These are phyloP conservation scores for Penicillium sp. DNA, from an alignment of 2,329 filamentous ascomycete genomes.

Conservation along the genomic window DNA sequence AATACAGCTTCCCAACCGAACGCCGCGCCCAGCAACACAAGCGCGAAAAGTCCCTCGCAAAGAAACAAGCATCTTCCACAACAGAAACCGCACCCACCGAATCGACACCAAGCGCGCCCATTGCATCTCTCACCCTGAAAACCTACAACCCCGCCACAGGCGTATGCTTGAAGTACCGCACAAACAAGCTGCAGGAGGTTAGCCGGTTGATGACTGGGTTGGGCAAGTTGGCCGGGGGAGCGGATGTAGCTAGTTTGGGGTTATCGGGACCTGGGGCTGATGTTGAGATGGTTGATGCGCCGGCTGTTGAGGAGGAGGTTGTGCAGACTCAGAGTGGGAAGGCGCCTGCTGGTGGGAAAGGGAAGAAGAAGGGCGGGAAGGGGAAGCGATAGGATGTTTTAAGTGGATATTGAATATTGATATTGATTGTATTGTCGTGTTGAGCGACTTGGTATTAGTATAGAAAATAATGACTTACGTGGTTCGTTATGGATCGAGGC, in stretches of 20 bases:
- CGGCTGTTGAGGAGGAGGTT: constrained; percentile 28
- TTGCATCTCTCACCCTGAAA: constrained; percentile 78
- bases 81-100: constrained; percentile 16
- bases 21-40: constrained; percentile 25
- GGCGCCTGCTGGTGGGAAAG: constrained; percentile 35
- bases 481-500: background rate
- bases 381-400: constrained; percentile 60
- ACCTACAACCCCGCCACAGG: constrained; percentile 84
- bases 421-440: background rate
- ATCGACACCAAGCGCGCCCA: constrained; percentile 55
- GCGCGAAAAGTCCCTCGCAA: constrained; percentile 33
- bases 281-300: constrained; percentile 37
- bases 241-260: constrained; percentile 60
- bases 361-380: constrained; percentile 69
- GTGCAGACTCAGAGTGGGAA: constrained; percentile 38
- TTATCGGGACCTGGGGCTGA: constrained; percentile 31
- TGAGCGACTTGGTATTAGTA: background rate
- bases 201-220: constrained; percentile 75
- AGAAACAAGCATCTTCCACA: constrained; percentile 23
- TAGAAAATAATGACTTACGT: constrained; percentile 14
- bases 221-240: constrained; percentile 69
- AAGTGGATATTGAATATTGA: background rate
- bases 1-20: constrained; percentile 68
- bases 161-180: constrained; percentile 84
- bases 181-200: constrained; percentile 75